phyloP scores from a whole-genome alignment of 2,329 filamentous ascomycete genomes.

The Venturia nashicola region DNA sequence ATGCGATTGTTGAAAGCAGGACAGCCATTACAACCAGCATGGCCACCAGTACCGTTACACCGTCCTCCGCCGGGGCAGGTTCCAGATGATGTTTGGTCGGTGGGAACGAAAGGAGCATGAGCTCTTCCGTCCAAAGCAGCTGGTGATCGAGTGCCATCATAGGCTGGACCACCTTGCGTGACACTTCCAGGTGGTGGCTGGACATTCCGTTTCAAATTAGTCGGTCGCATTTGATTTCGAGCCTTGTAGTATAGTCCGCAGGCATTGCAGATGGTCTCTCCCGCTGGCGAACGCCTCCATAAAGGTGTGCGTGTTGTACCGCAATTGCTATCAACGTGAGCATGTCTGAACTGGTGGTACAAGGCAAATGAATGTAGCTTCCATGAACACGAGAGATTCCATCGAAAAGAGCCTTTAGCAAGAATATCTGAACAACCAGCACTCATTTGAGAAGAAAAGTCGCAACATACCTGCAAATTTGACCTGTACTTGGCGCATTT shows the following conservation, averaged over 20 bases:
- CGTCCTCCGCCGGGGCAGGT: constrained; percentile 90
- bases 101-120: constrained; percentile 40
- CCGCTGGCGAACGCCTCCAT: constrained; percentile 86
- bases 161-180: neutral
- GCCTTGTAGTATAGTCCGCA: constrained; percentile 93
- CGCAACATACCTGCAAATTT: constrained; percentile 55
- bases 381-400: neutral
- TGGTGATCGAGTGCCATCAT: neutral
- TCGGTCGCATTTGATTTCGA: constrained; percentile 79
- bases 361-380: neutral
- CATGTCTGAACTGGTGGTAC: neutral
- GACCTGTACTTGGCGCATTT: constrained; percentile 39
- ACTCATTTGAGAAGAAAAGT: neutral
- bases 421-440: neutral
- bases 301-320: constrained; percentile 85
- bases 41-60: constrained; percentile 92
- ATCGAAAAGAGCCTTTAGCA: neutral
- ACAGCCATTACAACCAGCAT: constrained; percentile 88
- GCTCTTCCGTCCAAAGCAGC: neutral
- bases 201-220: constrained; percentile 71
- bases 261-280: constrained; percentile 93
- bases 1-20: constrained; percentile 96
- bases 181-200: constrained; percentile 15
- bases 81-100: constrained; percentile 43
- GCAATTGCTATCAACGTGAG: constrained; percentile 59